Percentiles rank a stretch among this genome's conserved stretches.
phyloP scores from a whole-genome alignment of 2,329 filamentous ascomycete genomes.

The Fusarium subtropicale region DNA sequence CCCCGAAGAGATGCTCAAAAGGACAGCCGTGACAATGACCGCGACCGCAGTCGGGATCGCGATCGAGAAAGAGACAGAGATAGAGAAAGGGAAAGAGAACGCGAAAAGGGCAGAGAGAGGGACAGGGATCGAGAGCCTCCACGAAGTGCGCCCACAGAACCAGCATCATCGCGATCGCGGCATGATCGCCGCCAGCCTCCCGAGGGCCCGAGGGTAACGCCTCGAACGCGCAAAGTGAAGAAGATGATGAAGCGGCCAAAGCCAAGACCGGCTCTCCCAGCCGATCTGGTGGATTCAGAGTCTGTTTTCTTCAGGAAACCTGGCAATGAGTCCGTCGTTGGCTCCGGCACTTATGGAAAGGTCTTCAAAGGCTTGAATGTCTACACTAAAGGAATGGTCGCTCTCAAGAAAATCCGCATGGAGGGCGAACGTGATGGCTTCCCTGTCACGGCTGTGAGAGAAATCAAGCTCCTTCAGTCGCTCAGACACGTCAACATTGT shows the following conservation, averaged over 20 bases:
- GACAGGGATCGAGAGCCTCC: slow-evolving; percentile 59
- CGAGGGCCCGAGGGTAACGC: slow-evolving; percentile 52
- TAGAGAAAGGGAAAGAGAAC: slow-evolving; percentile 51
- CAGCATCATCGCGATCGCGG: slow-evolving; percentile 60
- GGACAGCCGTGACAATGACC: slow-evolving; percentile 56
- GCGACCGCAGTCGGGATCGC: slow-evolving; percentile 45
- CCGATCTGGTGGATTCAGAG: slow-evolving; percentile 80
- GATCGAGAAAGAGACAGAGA: slow-evolving; percentile 52
- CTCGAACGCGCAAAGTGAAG: slow-evolving; percentile 72
- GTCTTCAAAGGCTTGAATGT: slow-evolving; percentile 95
- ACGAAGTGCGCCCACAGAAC: slow-evolving; percentile 64
- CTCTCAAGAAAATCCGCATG: slow-evolving; percentile 92
- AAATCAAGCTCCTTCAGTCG: slow-evolving; percentile 92
- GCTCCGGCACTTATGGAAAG: slow-evolving; percentile 94
- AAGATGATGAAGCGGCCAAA: slow-evolving; percentile 78
- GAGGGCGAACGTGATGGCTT: slow-evolving; percentile 92
- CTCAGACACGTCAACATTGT: slow-evolving; percentile 86
- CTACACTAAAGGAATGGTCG: slow-evolving; percentile 86
- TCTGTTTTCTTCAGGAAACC: slow-evolving; percentile 96
- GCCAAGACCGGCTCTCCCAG: slow-evolving; percentile 74
- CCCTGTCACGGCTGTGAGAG: slow-evolving; percentile 88
- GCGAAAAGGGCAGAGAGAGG: slow-evolving; percentile 7
- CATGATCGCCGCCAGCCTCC: slow-evolving; percentile 51
- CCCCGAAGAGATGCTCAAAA: slow-evolving; percentile 57
- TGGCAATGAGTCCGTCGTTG: slow-evolving; percentile 96